Evolutionary conservation across 2,329 filamentous ascomycete species (phyloP).

Genomic region (Pseudodiploospora longispora): DNA sequence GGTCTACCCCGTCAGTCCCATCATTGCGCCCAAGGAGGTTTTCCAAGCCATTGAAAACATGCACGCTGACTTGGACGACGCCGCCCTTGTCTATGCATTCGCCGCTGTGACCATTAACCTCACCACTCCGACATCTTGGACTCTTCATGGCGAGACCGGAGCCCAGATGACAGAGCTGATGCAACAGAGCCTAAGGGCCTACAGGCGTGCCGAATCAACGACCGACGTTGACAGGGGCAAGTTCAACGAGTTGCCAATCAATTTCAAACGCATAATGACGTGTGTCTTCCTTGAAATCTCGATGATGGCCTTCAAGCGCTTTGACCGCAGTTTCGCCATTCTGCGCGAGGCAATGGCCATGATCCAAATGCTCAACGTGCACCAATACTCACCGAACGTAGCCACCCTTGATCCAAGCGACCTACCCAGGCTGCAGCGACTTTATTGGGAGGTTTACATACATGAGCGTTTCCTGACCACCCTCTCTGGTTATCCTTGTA

Average conservation of each 20-base stretch:
- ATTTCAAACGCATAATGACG: constrained; percentile 38
- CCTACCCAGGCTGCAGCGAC: constrained; percentile 12
- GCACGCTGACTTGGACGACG: constrained; percentile 24
- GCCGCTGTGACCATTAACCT: constrained; percentile 29
- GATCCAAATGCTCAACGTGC: constrained; percentile 35
- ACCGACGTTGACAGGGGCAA: constrained; percentile 25
- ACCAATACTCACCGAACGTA: constrained; percentile 25
- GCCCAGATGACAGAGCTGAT: constrained; percentile 22
- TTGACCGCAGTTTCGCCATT: constrained; percentile 38
- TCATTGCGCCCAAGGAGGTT: constrained; percentile 24
- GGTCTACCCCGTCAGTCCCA: constrained; percentile 30
- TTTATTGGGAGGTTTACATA: constrained; percentile 18
- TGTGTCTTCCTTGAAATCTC: constrained; percentile 44
- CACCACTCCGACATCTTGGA: constrained; percentile 21
- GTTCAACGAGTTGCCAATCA: constrained; percentile 28
- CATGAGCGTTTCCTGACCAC: constrained; percentile 42
- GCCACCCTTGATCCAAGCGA: constrained; percentile 10
- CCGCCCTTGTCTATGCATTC: constrained; percentile 27
- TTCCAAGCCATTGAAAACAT: constrained; percentile 23
- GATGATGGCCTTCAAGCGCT: constrained; percentile 37
- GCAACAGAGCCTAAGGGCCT: constrained; percentile 14
- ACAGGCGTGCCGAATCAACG: constrained; percentile 17
- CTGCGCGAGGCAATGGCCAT: constrained; percentile 39
- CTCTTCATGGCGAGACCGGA: constrained; percentile 19
- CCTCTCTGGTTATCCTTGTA: constrained; percentile 35